Evolutionary conservation across 2,329 filamentous ascomycete species (phyloP).

Genomic region (Tolypocladium capitatum): DNA sequence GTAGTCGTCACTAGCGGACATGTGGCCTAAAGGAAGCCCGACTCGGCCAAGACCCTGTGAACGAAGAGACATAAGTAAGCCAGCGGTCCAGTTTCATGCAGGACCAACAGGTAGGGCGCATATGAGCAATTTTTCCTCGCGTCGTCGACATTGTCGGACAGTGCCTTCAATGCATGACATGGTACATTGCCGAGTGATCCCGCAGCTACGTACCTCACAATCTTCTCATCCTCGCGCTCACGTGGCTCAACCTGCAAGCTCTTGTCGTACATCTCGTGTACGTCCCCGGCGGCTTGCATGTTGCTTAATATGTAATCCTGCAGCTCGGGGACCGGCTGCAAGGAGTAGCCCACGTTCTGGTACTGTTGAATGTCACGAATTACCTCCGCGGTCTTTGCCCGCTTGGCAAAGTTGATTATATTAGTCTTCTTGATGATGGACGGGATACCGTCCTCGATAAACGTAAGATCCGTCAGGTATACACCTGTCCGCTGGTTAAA

Average conservation of each 20-base stretch:
- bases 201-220: conserved; percentile 67
- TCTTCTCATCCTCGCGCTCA: conserved; percentile 97
- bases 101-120: background rate
- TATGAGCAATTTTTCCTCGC: background rate
- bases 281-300: conserved; percentile 88
- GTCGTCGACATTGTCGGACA: background rate
- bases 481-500: conserved; percentile 48
- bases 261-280: conserved; percentile 99
- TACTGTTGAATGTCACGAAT: conserved; percentile 98
- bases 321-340: conserved; percentile 79
- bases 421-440: conserved; percentile 93
- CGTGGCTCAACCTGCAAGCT: conserved; percentile 86
- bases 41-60: conserved; percentile 45
- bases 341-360: conserved; percentile 89
- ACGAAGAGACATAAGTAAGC: background rate
- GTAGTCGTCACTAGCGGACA: conserved; percentile 1
- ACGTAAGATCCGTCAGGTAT: conserved; percentile 92
- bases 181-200: conserved; percentile 12
- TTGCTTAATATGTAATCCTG: conserved; percentile 96
- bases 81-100: background rate
- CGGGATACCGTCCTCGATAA: conserved; percentile 96
- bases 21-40: conserved; percentile 39
- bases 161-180: conserved; percentile 1
- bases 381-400: conserved; percentile 93
- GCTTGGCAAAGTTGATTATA: conserved; percentile 96